Percentiles rank a stretch among this genome's conserved stretches.
phyloP scores from a whole-genome alignment of 202 grass and related monocot genomes.

The Musa balbisiana region DNA sequence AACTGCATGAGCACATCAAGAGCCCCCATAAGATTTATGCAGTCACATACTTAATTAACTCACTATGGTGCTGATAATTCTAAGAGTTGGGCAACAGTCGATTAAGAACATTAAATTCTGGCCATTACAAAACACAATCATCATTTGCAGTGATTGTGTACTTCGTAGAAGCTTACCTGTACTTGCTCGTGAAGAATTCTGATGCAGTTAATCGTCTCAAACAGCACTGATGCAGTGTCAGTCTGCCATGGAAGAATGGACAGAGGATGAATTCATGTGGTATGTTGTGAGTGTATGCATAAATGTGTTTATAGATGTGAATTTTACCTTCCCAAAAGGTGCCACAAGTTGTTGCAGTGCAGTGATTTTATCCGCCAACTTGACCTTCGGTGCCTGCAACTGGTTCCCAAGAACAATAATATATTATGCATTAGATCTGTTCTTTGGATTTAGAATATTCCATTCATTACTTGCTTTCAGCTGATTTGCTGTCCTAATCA shows the following conservation, averaged over 20 bases:
- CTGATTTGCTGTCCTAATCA: too few species aligned
- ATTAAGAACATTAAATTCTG: not conserved
- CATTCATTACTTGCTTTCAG: too few species aligned
- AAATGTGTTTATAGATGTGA: too few species aligned
- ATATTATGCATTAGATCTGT: not conserved
- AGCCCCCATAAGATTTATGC: conserved; percentile 10
- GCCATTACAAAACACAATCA: too few species aligned
- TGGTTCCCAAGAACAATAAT: not conserved
- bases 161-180: conserved; percentile 36
- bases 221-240: conserved; percentile 82
- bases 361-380: conserved; percentile 14
- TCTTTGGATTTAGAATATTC: too few species aligned
- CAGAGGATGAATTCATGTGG: not conserved
- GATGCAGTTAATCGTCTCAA: conserved; percentile 81
- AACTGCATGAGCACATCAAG: conserved; percentile 43
- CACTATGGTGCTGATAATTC: too few species aligned
- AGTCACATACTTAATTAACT: too few species aligned
- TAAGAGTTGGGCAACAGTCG: not conserved
- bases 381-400: conserved; percentile 16
- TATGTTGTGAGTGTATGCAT: too few species aligned
- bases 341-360: conserved; percentile 20
- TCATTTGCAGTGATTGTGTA: too few species aligned
- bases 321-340: conserved; percentile 16
- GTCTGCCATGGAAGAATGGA: conserved; percentile 35
- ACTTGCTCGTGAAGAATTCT: conserved; percentile 87